Evolutionary conservation across 1,284 basidiomycete genomes (phyloP).

Genomic region (Phellopilus nigrolimitatus): DNA sequence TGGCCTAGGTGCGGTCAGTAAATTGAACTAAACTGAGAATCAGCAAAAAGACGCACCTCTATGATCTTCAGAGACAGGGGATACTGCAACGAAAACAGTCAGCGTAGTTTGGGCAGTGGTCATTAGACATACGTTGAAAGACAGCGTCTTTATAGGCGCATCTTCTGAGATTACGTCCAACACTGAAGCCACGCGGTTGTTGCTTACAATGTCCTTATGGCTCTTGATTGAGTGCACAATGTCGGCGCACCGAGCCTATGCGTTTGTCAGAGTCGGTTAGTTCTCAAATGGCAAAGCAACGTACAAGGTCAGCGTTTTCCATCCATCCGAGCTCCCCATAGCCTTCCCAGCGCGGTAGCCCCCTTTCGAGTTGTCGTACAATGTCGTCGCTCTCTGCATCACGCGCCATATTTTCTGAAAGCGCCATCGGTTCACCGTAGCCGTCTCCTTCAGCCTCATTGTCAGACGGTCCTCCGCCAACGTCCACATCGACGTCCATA

Average conservation of each 20-base stretch:
- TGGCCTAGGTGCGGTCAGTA: slow-evolving; percentile 37
- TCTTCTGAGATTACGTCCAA: slow-evolving; percentile 67
- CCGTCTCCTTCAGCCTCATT: slow-evolving; percentile 49
- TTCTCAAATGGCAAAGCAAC: slow-evolving; percentile 23
- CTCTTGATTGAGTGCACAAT: slow-evolving; percentile 56
- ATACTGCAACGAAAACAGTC: slow-evolving; percentile 28
- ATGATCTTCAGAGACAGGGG: slow-evolving; percentile 63
- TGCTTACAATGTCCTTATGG: slow-evolving; percentile 64
- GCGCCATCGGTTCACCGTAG: slow-evolving; percentile 28
- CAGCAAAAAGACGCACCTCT: slow-evolving; percentile 47
- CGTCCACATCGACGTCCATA: slow-evolving; percentile 21
- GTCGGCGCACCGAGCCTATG: slow-evolving; percentile 48
- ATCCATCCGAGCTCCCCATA: slow-evolving; percentile 67
- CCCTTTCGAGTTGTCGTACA: slow-evolving; percentile 65
- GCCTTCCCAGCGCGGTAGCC: slow-evolving; percentile 63
- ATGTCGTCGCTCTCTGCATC: slow-evolving; percentile 68
- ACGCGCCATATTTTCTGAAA: slow-evolving; percentile 44
- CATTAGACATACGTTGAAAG: slow-evolving; percentile 36
- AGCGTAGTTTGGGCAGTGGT: not conserved
- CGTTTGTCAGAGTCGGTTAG: slow-evolving; percentile 19
- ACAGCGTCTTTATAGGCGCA: slow-evolving; percentile 51
- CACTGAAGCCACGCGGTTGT: slow-evolving; percentile 55
- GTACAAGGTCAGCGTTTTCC: slow-evolving; percentile 47
- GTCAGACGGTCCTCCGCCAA: slow-evolving; percentile 33
- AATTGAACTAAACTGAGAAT: slow-evolving; percentile 13